phyloP scores from a whole-genome alignment of 495 filamentous ascomycete species.

The Aspergillus olivimuriae region DNA sequence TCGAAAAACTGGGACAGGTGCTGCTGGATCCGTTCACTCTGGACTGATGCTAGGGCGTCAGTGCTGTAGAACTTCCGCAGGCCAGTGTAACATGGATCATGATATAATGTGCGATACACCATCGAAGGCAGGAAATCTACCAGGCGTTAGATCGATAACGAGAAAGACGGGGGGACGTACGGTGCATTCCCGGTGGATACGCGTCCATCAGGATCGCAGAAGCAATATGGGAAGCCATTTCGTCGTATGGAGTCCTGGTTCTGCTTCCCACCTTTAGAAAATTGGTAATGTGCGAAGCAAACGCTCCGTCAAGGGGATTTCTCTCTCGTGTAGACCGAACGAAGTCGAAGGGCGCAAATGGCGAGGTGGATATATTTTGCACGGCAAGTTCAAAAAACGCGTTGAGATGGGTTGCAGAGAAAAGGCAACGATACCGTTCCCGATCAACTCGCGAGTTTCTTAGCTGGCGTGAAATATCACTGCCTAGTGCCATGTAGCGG shows the following conservation, averaged over 20 bases:
- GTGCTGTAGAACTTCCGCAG: conserved; percentile 6
- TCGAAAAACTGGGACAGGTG: conserved; percentile 2
- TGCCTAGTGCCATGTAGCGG: conserved; percentile 3
- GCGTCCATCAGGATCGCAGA: conserved; percentile 19
- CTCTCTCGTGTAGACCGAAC: conserved; percentile 8
- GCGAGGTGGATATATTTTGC: conserved; percentile 7
- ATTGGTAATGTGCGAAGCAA: conserved; percentile 11
- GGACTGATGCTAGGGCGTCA: conserved; percentile 3
- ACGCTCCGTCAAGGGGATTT: conserved; percentile 15
- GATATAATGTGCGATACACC: conserved; percentile 14
- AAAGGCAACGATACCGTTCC: conserved; percentile 2
- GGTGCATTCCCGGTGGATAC: conserved; percentile 21
- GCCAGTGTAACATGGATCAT: conserved; percentile 10
- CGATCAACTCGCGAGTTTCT: background rate
- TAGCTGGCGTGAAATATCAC: conserved; percentile 3
- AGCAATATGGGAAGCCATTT: conserved; percentile 14
- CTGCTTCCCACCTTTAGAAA: conserved; percentile 9
- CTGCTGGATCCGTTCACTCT: conserved; percentile 4
- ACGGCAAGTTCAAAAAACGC: conserved; percentile 15
- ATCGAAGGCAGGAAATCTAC: conserved; percentile 13
- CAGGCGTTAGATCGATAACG: background rate
- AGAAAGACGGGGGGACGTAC: conserved; percentile 7
- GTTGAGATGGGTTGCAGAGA: conserved; percentile 17
- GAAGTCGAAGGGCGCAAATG: conserved; percentile 17
- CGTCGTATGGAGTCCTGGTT: conserved; percentile 4